phyloP scores from a whole-genome alignment of 805 yeast genomes.

The Candida nitratophila region DNA sequence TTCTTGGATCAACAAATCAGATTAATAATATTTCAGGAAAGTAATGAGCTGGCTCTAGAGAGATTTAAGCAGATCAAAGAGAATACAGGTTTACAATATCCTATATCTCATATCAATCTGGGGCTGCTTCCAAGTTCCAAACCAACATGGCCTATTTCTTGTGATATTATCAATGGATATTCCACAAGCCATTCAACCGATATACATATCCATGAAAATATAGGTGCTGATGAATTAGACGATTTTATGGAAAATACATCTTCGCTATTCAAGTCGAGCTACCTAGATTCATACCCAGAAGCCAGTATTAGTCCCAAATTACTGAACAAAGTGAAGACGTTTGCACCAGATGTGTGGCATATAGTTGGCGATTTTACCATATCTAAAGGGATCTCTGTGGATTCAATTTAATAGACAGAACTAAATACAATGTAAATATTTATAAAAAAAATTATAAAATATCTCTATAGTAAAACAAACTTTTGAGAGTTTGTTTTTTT shows the following conservation, averaged over 20 bases:
- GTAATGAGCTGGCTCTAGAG: slow-evolving; percentile 43
- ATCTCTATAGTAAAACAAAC: too few species aligned
- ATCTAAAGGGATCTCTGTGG: neutral
- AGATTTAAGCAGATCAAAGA: slow-evolving; percentile 28
- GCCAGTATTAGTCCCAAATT: slow-evolving; percentile 22
- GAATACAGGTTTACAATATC: slow-evolving; percentile 4
- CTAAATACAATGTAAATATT: too few species aligned
- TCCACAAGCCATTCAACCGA: slow-evolving; percentile 2
- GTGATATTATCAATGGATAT: slow-evolving; percentile 13
- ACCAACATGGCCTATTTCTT: slow-evolving; percentile 51
- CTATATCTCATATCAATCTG: slow-evolving; percentile 58
- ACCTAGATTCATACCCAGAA: slow-evolving; percentile 18
- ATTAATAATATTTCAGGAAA: slow-evolving; percentile 54
- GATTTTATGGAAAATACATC: slow-evolving; percentile 20
- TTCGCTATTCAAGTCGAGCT: slow-evolving; percentile 30
- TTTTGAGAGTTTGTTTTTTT: neutral
- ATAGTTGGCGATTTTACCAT: slow-evolving; percentile 24
- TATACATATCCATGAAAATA: slow-evolving; percentile 75
- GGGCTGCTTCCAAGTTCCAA: slow-evolving; percentile 73
- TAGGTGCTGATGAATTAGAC: slow-evolving; percentile 36
- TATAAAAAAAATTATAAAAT: neutral
- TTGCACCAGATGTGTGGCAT: slow-evolving; percentile 86
- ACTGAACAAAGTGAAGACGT: slow-evolving; percentile 67
- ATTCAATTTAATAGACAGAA: too few species aligned
- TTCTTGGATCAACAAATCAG: slow-evolving; percentile 15